Base-by-base conservation (phyloP, 2,329 filamentous ascomycete species). In the Diplodia scrobiculata region DNA sequence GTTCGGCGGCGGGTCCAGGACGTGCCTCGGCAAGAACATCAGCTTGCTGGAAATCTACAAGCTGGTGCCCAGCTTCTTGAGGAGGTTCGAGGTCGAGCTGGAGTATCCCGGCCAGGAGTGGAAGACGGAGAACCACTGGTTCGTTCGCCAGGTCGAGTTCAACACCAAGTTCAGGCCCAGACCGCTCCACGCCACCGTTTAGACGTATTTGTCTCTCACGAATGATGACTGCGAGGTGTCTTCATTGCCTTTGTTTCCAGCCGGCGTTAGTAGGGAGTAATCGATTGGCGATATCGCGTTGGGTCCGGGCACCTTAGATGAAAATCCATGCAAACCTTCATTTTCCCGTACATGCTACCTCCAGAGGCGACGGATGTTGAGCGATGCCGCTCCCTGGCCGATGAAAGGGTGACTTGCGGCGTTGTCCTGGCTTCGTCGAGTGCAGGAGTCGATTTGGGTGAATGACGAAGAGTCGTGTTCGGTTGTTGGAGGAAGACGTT, bases 1-100 rank as follows among this genome's bases (percentile, higher is more conserved):
- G 70, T 91, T 91, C 74, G 89, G 89, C 1, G 89, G 89, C 76
- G 89, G 89, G 0, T 84, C 85, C 11, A 79, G 89, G 71, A 91
- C 89, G 1, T 91, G 89, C 70, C 82, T 85, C 58, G 89, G 89
- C 2, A 82, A 81, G 77, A 83, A 83, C 67, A 80, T 84, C 58
- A 79, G 76, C 52, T 67, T 83, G 68, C 66, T 83, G 67, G 82
- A 84, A 72, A 79, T 83, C 7, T 83, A 82, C 68, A 84, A 84
- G 74, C 70, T 83, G 11, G 80, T 84, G 41, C 81, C 81, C 21
- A 82, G 79, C 82, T 78, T 91, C 72, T 74, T 91, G 75, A 79
- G 87, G 73, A 80, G 85, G 67, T 91, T 91, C 69, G 86, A 90
- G 76, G 72, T 80, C 60, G 74, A 79, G 67, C 73, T 83, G 34